Evolutionary conservation across 2,329 filamentous ascomycete species (phyloP).

Genomic region (Chrysoporthe austroafricana): DNA sequence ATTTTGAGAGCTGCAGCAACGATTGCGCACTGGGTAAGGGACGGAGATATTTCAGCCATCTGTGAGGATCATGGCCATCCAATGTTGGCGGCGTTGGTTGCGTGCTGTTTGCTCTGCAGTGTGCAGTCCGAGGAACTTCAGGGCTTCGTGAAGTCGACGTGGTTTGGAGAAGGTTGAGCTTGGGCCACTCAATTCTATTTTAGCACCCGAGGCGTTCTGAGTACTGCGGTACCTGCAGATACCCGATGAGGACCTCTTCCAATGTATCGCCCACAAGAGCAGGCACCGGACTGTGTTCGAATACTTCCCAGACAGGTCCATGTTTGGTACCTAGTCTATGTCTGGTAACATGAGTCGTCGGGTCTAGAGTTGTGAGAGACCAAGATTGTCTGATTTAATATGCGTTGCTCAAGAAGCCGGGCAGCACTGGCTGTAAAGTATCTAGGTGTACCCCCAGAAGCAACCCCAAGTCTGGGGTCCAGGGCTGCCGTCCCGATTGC

Average conservation of each 20-base stretch:
- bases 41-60: constrained; percentile 84
- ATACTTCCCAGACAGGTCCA: neutral
- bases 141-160: constrained; percentile 1
- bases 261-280: neutral
- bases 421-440: neutral
- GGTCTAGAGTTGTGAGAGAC: neutral
- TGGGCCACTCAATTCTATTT: constrained; percentile 18
- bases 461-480: constrained; percentile 7
- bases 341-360: neutral
- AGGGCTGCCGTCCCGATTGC: neutral
- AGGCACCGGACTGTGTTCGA: neutral
- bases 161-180: constrained; percentile 25
- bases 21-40: constrained; percentile 85
- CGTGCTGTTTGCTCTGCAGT: neutral
- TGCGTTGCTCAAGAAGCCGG: neutral
- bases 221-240: constrained; percentile 2
- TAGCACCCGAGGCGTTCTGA: neutral
- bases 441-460: neutral
- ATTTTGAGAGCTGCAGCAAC: constrained; percentile 89
- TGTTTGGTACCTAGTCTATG: neutral
- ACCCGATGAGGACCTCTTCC: neutral
- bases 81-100: neutral
- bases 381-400: neutral
- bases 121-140: neutral
- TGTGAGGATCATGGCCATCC: constrained; percentile 30